These are phyloP conservation scores for Blastobotrys arbuscula DNA, from an alignment of 1,139 yeast species.

Conservation along the genomic window DNA sequence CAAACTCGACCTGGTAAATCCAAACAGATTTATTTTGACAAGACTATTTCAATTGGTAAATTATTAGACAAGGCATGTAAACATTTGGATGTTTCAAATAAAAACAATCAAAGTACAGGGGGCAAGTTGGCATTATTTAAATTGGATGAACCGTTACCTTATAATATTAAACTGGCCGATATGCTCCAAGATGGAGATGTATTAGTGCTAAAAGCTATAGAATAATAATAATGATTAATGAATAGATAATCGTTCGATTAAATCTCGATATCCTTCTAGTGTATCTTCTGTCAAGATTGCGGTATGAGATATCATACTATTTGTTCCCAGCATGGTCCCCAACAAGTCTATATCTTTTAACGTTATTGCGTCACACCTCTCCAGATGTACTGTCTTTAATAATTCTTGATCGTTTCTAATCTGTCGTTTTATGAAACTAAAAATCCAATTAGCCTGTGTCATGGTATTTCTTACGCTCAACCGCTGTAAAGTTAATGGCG, in stretches of 20 bases:
- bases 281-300: constrained; percentile 23
- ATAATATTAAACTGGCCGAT: constrained; percentile 17
- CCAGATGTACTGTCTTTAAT: constrained; percentile 14
- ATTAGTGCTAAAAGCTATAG: constrained; percentile 6
- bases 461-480: constrained; percentile 14
- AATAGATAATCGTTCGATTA: constrained; percentile 12
- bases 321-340: constrained; percentile 7
- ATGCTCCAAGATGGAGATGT: constrained; percentile 18
- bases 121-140: constrained; percentile 21
- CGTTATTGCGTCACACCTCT: constrained; percentile 21
- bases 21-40: constrained; percentile 48
- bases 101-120: constrained; percentile 48
- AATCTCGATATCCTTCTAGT: constrained; percentile 19
- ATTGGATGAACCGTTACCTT: constrained; percentile 15
- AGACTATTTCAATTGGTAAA: constrained; percentile 72
- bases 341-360: constrained; percentile 15
- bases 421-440: constrained; percentile 15
- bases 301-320: constrained; percentile 16
- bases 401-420: neutral
- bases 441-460: constrained; percentile 18
- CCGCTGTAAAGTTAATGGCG: constrained; percentile 12
- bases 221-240: neutral
- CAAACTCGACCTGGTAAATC: constrained; percentile 30
- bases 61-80: constrained; percentile 65
- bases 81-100: constrained; percentile 48